Evolutionary conservation across 257 asterid species (phyloP), one percentile per base, ranked within the genome.

Genomic region (Craterostigma plantagineum): DNA sequence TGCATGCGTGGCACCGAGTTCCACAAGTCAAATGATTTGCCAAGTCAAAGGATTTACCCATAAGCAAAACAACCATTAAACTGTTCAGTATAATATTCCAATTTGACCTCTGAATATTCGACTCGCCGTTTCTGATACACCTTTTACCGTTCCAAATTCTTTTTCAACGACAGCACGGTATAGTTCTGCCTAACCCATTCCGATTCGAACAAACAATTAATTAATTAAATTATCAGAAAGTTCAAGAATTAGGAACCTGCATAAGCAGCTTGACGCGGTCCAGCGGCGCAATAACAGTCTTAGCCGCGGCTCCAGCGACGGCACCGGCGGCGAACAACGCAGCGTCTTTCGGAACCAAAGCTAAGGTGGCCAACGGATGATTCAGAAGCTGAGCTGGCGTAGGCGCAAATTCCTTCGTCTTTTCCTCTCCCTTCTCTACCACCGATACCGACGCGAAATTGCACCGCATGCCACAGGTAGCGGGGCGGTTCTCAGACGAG

Each of bases 271-370:
- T 90, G 54, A 83, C 59, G 36, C 98, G 86, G 61, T 90, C 95
- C 46, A 90, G 94, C 18, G 98, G 98, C 9, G 93, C 98, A 7
- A 91, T 90, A 47, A 90, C 74, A 14, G 92, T 66, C 58, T 90
- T 90, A 1, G 95, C 93, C 7, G 92, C 76, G 36, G 91, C 83
- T 23, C 98, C 93, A 49, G 95, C 92, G 43, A 90, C 51, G 6
- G 98, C 95, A 10, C 95, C 98, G 52, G 98, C 98, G 38, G 79
- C 76, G 49, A 87, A 87, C 34, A 87, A 75, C 33, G 95, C 92
- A 38, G 67, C 86, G 1, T 76, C 91, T 55, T 58, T 70, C 2
- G 98, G 95, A 48, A 77, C 72, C 90, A 76, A 62, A 23, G 97
- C 92, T 11, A 76, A 65, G 50, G 69, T 43, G 38, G 90, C 91